A percentile compares a stretch with the other conserved stretches of the same genome.
phyloP scores from a whole-genome alignment of 441 rosid species.

The Pelargonium myrrhifolium region DNA sequence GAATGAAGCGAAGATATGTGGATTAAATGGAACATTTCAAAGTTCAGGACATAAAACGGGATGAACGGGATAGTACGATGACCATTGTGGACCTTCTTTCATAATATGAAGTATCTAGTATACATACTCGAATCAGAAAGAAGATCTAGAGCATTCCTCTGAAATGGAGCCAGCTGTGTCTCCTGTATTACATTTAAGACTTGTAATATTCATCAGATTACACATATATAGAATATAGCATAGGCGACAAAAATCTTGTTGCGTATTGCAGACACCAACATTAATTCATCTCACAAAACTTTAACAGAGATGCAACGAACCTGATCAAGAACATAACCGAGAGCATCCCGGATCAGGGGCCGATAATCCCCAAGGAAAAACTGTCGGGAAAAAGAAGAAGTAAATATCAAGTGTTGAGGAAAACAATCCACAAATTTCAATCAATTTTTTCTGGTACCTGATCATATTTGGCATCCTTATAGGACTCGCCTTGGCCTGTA shows the following conservation, averaged over 20 bases:
- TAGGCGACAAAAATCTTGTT: not conserved
- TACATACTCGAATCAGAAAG: conserved; percentile 67
- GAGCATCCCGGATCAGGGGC: conserved; percentile 69
- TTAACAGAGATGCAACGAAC: conserved; percentile 36
- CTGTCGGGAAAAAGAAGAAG: conserved; percentile 34
- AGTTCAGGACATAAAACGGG: too few relatives aligned
- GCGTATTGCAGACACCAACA: conserved; percentile 10
- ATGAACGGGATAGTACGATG: too few relatives aligned
- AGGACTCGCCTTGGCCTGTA: conserved; percentile 99
- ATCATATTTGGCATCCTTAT: conserved; percentile 91
- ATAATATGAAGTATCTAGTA: not conserved
- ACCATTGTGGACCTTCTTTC: too few relatives aligned
- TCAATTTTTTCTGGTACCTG: conserved; percentile 51
- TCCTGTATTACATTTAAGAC: conserved; percentile 41
- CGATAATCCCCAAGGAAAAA: conserved; percentile 99
- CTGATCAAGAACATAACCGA: conserved; percentile 88
- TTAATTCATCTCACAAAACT: conserved; percentile 13
- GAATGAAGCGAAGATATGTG: too few relatives aligned
- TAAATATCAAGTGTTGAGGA: conserved; percentile 3
- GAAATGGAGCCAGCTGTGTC: conserved; percentile 56
- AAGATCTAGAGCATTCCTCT: conserved; percentile 65
- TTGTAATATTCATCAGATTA: conserved; percentile 1
- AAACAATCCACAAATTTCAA: conserved; percentile 8
- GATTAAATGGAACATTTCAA: too few relatives aligned
- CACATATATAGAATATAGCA: not conserved